phyloP scores from a whole-genome alignment of 2,329 filamentous ascomycete genomes.

The Rhexocercosporidium sp. region DNA sequence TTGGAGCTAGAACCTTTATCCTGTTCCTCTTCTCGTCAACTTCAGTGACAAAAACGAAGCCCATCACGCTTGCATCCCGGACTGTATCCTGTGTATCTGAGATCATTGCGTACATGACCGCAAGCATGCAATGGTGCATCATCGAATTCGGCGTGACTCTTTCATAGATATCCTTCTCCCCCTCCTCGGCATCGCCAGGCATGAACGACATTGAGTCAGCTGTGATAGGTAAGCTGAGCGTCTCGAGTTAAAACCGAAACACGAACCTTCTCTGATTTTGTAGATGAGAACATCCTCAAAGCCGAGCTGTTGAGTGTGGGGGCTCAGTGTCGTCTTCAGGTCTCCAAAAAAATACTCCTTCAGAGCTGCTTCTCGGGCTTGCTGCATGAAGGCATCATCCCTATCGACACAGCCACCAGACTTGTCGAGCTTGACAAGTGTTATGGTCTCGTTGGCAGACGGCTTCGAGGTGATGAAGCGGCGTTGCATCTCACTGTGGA shows the following conservation, averaged over 20 bases:
- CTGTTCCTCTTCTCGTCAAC: slow-evolving; percentile 85
- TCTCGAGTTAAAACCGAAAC: not conserved
- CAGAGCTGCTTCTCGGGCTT: slow-evolving; percentile 75
- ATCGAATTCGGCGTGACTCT: slow-evolving; percentile 67
- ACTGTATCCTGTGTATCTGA: slow-evolving; percentile 75
- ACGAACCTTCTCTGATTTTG: slow-evolving; percentile 65
- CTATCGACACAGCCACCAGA: slow-evolving; percentile 85
- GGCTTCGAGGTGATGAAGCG: slow-evolving; percentile 66
- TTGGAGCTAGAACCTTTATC: slow-evolving; percentile 81
- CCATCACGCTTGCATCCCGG: slow-evolving; percentile 82
- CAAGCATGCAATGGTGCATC: slow-evolving; percentile 82
- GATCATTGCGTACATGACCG: slow-evolving; percentile 78
- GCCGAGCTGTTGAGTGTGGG: slow-evolving; percentile 84
- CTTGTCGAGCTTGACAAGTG: slow-evolving; percentile 79
- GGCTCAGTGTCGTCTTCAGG: slow-evolving; percentile 75
- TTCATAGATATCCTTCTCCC: slow-evolving; percentile 55
- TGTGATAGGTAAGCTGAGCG: slow-evolving; percentile 27
- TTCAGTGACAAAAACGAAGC: slow-evolving; percentile 90
- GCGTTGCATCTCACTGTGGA: slow-evolving; percentile 76
- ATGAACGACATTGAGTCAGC: slow-evolving; percentile 41
- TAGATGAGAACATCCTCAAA: slow-evolving; percentile 78
- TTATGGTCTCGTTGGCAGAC: slow-evolving; percentile 69
- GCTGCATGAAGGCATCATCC: slow-evolving; percentile 75
- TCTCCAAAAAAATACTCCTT: slow-evolving; percentile 96
- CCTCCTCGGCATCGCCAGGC: slow-evolving; percentile 41